A percentile compares a stretch with the other conserved stretches of the same genome.
Conservation (phyloP, 495 filamentous ascomycete genomes). For the Amniculicola lignicola region DNA sequence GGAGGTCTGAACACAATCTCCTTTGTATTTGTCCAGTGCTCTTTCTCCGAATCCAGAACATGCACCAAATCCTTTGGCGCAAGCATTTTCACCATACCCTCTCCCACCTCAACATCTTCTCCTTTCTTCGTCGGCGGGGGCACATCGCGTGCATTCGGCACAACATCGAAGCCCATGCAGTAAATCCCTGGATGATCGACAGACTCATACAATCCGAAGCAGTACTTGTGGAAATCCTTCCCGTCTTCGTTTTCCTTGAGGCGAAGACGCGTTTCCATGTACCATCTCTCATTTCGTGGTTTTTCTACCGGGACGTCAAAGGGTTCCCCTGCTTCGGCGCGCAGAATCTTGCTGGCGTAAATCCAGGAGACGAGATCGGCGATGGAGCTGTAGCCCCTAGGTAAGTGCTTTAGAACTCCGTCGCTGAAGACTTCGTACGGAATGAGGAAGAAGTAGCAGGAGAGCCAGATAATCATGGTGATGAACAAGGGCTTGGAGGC, state of each 20-base stretch:
- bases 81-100: neutral
- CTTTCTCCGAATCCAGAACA: neutral
- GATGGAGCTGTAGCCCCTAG: neutral
- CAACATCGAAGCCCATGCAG: neutral
- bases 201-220: neutral
- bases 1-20: neutral
- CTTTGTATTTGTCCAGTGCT: neutral
- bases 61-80: neutral
- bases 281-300: neutral
- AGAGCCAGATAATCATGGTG: neutral
- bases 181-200: neutral
- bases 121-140: no score
- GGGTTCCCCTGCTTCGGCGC: neutral
- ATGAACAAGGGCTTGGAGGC: neutral
- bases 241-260: neutral
- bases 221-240: neutral
- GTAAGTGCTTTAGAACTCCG: neutral
- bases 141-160: no score
- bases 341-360: neutral
- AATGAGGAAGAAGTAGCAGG: neutral
- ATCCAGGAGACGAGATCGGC: neutral
- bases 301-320: neutral
- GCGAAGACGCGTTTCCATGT: neutral
- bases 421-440: neutral
- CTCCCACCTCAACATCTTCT: neutral